These are phyloP conservation scores for Aspergillus versicolor DNA, from an alignment of 2,329 filamentous ascomycete species.

Conservation along the genomic window DNA sequence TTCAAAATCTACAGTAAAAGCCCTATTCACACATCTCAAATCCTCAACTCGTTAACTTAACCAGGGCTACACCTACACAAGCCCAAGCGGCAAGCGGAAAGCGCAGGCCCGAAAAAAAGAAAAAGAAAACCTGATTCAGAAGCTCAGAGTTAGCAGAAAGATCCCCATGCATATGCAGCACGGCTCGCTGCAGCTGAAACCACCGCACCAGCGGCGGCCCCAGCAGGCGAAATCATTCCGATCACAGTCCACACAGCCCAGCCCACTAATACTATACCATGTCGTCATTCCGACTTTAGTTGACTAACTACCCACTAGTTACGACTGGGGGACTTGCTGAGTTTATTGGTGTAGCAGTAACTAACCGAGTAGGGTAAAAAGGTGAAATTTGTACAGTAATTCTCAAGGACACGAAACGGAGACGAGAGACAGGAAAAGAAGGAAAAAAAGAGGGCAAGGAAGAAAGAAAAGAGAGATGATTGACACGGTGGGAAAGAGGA, in stretches of 20 bases:
- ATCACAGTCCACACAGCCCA: background rate
- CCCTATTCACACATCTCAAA: too few relatives aligned
- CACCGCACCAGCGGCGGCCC: background rate
- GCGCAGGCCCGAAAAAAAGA: too few relatives aligned
- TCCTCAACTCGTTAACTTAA: too few relatives aligned
- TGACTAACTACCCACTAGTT: too few relatives aligned
- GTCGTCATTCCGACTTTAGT: background rate
- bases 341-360: background rate
- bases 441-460: background rate
- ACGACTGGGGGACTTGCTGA: too few relatives aligned
- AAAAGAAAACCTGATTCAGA: background rate
- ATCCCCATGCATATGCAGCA: constrained; percentile 24
- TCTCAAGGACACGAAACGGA: background rate
- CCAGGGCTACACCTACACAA: too few relatives aligned
- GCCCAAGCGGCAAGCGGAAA: too few relatives aligned
- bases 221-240: background rate
- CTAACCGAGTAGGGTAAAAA: background rate
- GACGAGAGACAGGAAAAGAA: background rate
- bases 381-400: background rate
- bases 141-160: background rate
- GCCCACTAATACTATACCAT: background rate
- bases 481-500: background rate
- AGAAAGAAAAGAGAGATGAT: background rate
- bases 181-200: constrained; percentile 27
- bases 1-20: too few relatives aligned